Conservation (phyloP, 257 asterid species). For the Striga asiatica region DNA sequence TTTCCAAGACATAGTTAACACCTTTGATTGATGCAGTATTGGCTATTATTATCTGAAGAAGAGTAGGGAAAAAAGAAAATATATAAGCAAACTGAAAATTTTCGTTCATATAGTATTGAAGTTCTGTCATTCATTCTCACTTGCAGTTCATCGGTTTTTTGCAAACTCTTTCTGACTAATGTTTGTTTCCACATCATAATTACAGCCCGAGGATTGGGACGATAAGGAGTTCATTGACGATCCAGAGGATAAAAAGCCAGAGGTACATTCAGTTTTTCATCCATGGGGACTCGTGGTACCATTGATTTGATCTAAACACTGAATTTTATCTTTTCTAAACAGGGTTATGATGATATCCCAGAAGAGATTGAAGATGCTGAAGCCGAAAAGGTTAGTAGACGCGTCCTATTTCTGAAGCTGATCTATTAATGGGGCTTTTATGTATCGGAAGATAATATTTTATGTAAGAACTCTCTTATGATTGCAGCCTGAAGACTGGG, state of each 20-base stretch:
- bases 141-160: too few relatives aligned
- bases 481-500: too few relatives aligned
- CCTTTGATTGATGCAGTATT: too few relatives aligned
- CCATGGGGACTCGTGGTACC: not conserved
- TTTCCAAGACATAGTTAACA: too few relatives aligned
- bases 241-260: conserved; percentile 97
- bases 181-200: conserved; percentile 11
- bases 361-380: conserved; percentile 80
- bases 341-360: conserved; percentile 95
- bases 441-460: too few relatives aligned
- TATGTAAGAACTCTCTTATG: too few relatives aligned
- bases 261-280: conserved; percentile 27
- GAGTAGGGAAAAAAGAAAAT: too few relatives aligned
- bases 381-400: conserved; percentile 67
- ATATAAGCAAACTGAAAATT: too few relatives aligned
- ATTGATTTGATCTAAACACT: not conserved
- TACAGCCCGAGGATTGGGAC: conserved; percentile 99
- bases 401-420: not conserved
- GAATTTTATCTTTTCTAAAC: not conserved
- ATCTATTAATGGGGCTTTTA: too few relatives aligned
- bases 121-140: too few relatives aligned
- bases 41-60: too few relatives aligned
- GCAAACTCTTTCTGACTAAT: not conserved
- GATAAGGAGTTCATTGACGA: conserved; percentile 85
- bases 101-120: too few relatives aligned